Conservation (phyloP, 2,329 filamentous ascomycete species). For the Phoma sp. region DNA sequence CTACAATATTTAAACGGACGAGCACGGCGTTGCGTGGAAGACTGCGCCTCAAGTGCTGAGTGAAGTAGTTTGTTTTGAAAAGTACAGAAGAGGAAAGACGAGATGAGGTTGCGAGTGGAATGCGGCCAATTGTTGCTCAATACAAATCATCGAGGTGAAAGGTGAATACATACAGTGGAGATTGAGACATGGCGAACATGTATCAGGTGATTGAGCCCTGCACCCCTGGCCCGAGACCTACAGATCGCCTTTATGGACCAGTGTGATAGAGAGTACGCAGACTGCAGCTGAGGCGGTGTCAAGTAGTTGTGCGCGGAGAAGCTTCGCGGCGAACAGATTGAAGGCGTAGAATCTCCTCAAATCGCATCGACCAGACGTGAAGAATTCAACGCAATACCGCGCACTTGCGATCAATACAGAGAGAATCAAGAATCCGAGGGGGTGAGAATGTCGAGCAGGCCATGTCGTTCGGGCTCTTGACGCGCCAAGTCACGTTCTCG, state of each 20-base stretch:
- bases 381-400: neutral
- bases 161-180: neutral
- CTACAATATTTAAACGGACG: neutral
- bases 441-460: neutral
- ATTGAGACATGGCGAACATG: neutral
- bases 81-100: too few relatives aligned
- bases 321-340: neutral
- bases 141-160: neutral
- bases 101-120: too few relatives aligned
- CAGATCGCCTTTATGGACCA: neutral
- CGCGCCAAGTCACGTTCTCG: constrained; percentile 6
- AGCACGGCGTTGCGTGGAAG: neutral
- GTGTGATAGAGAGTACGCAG: neutral
- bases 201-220: neutral
- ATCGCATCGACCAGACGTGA: neutral
- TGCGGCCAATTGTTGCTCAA: too few relatives aligned
- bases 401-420: neutral
- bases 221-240: too few relatives aligned
- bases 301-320: neutral
- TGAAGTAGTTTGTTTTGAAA: too few relatives aligned
- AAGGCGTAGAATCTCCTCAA: neutral
- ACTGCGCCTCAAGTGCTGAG: neutral
- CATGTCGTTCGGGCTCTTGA: constrained; percentile 1
- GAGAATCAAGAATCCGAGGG: neutral
- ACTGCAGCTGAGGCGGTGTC: neutral